These are phyloP conservation scores for Calonectria hongkongensis DNA, from an alignment of 2,329 filamentous ascomycete species.

Conservation along the genomic window DNA sequence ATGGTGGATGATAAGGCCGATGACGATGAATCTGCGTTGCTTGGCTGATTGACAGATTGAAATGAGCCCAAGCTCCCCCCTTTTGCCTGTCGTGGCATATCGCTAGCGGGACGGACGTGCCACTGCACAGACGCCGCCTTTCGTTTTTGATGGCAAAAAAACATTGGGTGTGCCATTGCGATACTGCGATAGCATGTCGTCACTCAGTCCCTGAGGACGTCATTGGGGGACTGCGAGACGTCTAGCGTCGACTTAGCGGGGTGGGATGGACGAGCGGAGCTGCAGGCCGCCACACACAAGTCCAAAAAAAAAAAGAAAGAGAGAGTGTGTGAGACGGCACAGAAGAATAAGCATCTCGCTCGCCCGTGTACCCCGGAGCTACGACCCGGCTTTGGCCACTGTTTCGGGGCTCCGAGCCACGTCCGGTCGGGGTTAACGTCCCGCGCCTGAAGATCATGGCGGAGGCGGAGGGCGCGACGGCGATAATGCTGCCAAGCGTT, in stretches of 20 bases:
- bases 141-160: not conserved
- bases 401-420: conserved; percentile 33
- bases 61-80: not conserved
- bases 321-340: not conserved
- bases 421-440: conserved; percentile 36
- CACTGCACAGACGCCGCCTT: conserved; percentile 1
- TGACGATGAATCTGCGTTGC: not conserved
- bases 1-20: conserved; percentile 6
- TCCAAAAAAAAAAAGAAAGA: too few relatives aligned
- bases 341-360: conserved; percentile 19
- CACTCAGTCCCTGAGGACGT: conserved; percentile 23
- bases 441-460: conserved; percentile 11
- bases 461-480: not conserved
- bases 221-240: conserved; percentile 13
- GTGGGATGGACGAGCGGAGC: conserved; percentile 26
- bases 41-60: conserved; percentile 3
- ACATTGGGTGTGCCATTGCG: conserved; percentile 18
- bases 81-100: conserved; percentile 5
- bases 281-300: conserved; percentile 4
- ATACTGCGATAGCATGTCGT: conserved; percentile 22
- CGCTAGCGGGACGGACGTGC: not conserved
- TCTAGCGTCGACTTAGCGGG: conserved; percentile 20
- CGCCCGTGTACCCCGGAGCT: conserved; percentile 19
- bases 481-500: not conserved
- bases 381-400: conserved; percentile 1